Evolutionary conservation across 768 basidiomycete species (phyloP).

Genomic region (Hygrophoropsis aurantiaca): DNA sequence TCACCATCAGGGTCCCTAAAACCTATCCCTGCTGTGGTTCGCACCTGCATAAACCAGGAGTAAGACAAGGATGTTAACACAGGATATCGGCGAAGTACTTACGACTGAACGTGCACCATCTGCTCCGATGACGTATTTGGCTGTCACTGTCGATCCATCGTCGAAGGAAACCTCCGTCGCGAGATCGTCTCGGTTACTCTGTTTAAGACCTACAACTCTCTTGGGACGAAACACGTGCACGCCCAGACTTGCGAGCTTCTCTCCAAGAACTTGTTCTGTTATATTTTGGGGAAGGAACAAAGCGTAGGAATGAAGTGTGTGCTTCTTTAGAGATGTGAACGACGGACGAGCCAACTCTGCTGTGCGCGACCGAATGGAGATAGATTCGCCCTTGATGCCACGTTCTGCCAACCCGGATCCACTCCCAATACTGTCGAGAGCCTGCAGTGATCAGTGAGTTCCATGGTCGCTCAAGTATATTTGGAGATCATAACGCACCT

Average conservation of each 20-base stretch:
- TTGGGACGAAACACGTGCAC: slow-evolving; percentile 36
- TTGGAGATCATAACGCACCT: slow-evolving; percentile 27
- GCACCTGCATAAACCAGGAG: slow-evolving; percentile 39
- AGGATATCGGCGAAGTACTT: too few species aligned
- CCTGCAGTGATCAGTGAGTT: slow-evolving; percentile 32
- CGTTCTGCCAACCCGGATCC: slow-evolving; percentile 36
- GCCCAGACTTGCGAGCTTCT: slow-evolving; percentile 30
- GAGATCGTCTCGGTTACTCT: slow-evolving; percentile 22
- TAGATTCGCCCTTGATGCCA: slow-evolving; percentile 31
- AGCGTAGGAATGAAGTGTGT: slow-evolving; percentile 45
- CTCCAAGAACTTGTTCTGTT: slow-evolving; percentile 42
- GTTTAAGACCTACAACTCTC: slow-evolving; percentile 39
- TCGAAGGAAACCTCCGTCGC: slow-evolving; percentile 46
- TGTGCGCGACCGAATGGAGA: slow-evolving; percentile 30
- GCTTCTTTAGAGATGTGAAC: slow-evolving; percentile 33
- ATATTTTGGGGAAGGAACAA: slow-evolving; percentile 43
- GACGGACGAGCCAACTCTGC: slow-evolving; percentile 25
- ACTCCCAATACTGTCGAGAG: slow-evolving; percentile 44
- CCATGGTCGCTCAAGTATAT: too few species aligned
- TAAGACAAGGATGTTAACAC: slow-evolving; percentile 1
- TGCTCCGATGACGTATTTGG: slow-evolving; percentile 50
- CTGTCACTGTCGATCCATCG: slow-evolving; percentile 40
- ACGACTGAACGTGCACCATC: slow-evolving; percentile 51
- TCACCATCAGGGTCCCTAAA: slow-evolving; percentile 51
- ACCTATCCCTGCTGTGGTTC: slow-evolving; percentile 38